Evolutionary conservation across 2,329 filamentous ascomycete species (phyloP).

Genomic region (Fusarium sp.): DNA sequence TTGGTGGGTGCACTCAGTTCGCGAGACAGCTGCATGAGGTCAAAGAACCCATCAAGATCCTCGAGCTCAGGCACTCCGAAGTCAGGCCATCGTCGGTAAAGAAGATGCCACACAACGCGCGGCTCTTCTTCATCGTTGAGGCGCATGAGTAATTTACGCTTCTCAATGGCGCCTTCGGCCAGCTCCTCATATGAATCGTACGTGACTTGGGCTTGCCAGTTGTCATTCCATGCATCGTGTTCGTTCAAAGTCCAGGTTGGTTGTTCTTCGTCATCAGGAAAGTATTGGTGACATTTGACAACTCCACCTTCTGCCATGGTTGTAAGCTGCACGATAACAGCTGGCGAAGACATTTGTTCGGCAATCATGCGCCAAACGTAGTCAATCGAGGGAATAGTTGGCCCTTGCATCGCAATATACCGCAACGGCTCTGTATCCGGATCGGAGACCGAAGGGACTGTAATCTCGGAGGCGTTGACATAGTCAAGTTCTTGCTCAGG

Average conservation of each 20-base stretch:
- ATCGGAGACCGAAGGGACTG: conserved; percentile 59
- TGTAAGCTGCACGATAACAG: conserved; percentile 94
- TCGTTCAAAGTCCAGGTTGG: conserved; percentile 69
- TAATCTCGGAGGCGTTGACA: conserved; percentile 83
- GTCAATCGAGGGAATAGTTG: conserved; percentile 77
- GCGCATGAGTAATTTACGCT: conserved; percentile 76
- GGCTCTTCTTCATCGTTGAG: conserved; percentile 58
- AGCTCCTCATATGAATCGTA: conserved; percentile 71
- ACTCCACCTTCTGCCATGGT: conserved; percentile 81
- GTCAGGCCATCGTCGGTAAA: conserved; percentile 91
- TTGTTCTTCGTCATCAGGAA: conserved; percentile 69
- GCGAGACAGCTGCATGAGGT: conserved; percentile 74
- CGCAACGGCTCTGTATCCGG: conserved; percentile 56
- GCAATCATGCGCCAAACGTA: conserved; percentile 98
- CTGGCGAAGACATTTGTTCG: conserved; percentile 76
- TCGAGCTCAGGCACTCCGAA: conserved; percentile 81
- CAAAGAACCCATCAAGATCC: conserved; percentile 74
- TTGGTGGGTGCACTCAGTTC: conserved; percentile 63
- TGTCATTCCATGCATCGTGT: conserved; percentile 71
- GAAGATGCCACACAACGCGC: conserved; percentile 81
- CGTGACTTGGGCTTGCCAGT: conserved; percentile 74
- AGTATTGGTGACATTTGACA: conserved; percentile 93
- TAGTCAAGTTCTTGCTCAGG: conserved; percentile 79
- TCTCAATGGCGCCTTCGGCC: conserved; percentile 70
- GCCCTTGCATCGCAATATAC: conserved; percentile 96